Evolutionary conservation across 1,284 basidiomycete species (phyloP).

Genomic region (Vanrija pseudolonga): DNA sequence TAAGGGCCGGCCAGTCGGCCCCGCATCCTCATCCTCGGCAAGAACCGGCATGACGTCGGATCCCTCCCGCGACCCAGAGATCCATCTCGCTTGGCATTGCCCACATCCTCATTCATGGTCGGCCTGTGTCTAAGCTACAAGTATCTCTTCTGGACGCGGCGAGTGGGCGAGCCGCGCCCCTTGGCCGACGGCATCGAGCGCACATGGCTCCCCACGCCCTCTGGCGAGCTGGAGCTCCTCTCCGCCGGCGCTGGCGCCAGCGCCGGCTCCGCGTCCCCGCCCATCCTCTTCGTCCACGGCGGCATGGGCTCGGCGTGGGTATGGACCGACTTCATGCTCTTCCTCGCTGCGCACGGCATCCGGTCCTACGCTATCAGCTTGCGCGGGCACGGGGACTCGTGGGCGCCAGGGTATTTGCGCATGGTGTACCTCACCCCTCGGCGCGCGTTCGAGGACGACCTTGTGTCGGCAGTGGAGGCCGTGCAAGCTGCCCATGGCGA

Average conservation of each 20-base stretch:
- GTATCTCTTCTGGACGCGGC: slow-evolving; percentile 8
- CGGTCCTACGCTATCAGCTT: slow-evolving; percentile 7
- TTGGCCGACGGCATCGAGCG: slow-evolving; percentile 1
- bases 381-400: slow-evolving; percentile 9
- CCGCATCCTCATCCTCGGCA: no score
- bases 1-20: no score
- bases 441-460: slow-evolving; percentile 3
- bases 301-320: slow-evolving; percentile 14
- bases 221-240: slow-evolving; percentile 7
- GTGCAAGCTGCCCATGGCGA: background rate
- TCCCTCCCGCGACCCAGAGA: no score
- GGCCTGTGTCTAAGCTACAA: slow-evolving; percentile 1
- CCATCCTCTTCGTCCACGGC: slow-evolving; percentile 10
- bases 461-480: background rate
- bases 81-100: no score
- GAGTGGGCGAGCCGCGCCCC: background rate
- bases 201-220: slow-evolving; percentile 3
- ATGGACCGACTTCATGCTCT: slow-evolving; percentile 10
- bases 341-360: slow-evolving; percentile 2
- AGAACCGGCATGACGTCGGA: no score
- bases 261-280: background rate
- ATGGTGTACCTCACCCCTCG: slow-evolving; percentile 10
- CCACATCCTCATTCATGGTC: background rate
- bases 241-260: background rate
- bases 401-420: slow-evolving; percentile 2